Evolutionary conservation across 2,329 filamentous ascomycete species (phyloP), one percentile per base, ranked within the genome.

Genomic region (Cryphonectria japonica): DNA sequence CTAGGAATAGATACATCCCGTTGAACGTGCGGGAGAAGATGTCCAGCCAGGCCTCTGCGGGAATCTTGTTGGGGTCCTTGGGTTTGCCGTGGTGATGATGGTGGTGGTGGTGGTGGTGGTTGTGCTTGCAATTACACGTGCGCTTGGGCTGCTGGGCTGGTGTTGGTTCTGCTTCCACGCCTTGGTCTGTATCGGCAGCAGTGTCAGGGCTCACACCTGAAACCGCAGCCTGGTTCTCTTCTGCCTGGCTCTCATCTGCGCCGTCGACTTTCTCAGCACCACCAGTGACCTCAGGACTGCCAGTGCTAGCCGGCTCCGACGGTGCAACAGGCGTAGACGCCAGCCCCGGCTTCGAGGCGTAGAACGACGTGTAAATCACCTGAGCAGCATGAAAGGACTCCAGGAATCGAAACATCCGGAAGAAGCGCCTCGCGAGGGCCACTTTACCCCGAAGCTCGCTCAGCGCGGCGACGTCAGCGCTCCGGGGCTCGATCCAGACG

Each of bases 381-480:
- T 84, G 85, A 1, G 89, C 87, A 2, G 81, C 78, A 34, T 82
- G 77, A 75, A 92, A 90, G 65, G 84, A 85, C 62, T 89, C 88
- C 67, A 92, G 80, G 77, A 91, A 93, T 76, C 90, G 89, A 78
- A 93, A 91, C 70, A 92, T 82, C 16, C 92, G 88, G 77, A 93
- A 85, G 79, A 88, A 89, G 32, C 91, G 87, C 52, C 92, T 85
- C 26, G 81, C 80, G n/a, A 73, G 46, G 26, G 62, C 68, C 2
- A 71, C 19, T 5, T 68, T 61, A 29, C 65, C 60, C 11, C 69
- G 71, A 22, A 74, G 54, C 8, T 46, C 29, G n/a, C 19, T 32
- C 46, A 73, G 70, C 1, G 59, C 64, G 37, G 52, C 54, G 9
- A 63, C 9, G 14, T 52, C 43, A 8, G 43, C 37, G n/a, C 50